Base-by-base conservation (phyloP, 495 filamentous ascomycete species). In the Neurospora terricola region DNA sequence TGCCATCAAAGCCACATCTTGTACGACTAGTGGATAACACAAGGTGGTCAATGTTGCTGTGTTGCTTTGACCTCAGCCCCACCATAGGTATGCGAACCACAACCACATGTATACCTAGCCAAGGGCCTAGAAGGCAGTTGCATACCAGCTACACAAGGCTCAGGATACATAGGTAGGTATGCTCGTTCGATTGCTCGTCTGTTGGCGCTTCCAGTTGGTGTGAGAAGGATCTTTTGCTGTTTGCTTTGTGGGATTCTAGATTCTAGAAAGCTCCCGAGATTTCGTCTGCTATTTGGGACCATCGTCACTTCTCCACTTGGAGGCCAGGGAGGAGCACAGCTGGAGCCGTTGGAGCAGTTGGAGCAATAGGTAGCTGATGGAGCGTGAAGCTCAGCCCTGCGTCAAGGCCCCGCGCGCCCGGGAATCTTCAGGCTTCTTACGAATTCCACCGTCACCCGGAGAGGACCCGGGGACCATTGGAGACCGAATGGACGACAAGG, bases 361-460 rank as follows among this genome's bases (percentile, higher is more conserved):
- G 48, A 62, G 48, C 48, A 62, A 30, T 12, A 40, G 12, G 14
- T n/a, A 62, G 23, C 48, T 62, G 48, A 34, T 62, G 54, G 54
- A 66, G 54, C 27, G 54, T 66, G 7, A 66, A 66, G 54, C 54
- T 73, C 72, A 73, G 72, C 72, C 72, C 72, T 73, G 70, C 38
- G 72, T 70, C 72, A 39, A 48, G 43, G 54, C 54, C 54, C 54
- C 54, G 54, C 69, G 62, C 54, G 23, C 48, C n/a, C n/a, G 54
- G 27, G 74, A 70, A 81, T 82, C 80, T 82, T 80, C 77, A 72
- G 72, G 76, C 76, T 82, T 82, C 80, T 80, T 72, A 77, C 73
- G 77, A 75, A 75, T 82, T 82, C 80, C 76, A 81, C 76, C 76
- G 71, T 71, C 43, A 75, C 78, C 74, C 76, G 21, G 21, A 48